Conservation (phyloP, 2,329 filamentous ascomycete species). For the Xylariaceae sp. region DNA sequence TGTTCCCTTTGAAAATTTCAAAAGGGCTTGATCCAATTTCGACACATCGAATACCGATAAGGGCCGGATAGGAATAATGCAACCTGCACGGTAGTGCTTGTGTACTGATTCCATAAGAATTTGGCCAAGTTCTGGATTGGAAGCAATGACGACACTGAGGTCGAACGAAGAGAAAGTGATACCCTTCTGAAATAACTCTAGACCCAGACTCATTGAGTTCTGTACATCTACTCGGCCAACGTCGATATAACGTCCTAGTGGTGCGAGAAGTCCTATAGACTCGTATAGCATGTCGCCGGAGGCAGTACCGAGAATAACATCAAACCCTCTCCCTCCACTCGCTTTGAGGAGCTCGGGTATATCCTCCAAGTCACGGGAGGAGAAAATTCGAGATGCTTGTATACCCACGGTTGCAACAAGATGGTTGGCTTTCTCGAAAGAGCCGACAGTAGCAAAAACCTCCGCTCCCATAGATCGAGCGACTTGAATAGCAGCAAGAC, state of each 20-base stretch:
- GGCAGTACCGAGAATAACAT: conserved; percentile 16
- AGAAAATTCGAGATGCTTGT: background rate
- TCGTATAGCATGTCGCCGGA: background rate
- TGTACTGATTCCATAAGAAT: conserved; percentile 22
- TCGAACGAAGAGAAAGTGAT: conserved; percentile 26
- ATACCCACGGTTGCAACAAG: background rate
- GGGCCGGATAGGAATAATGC: conserved; percentile 16
- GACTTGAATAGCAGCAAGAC: conserved; percentile 8
- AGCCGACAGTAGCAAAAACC: conserved; percentile 1
- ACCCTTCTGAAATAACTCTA: conserved; percentile 20
- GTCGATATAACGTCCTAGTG: conserved; percentile 14
- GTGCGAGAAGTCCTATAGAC: conserved; percentile 1
- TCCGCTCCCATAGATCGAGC: conserved; percentile 1
- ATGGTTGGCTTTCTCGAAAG: background rate
- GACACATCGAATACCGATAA: conserved; percentile 12
- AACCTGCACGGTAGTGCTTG: conserved; percentile 16
- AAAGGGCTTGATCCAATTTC: conserved; percentile 18
- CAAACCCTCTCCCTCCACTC: conserved; percentile 13
- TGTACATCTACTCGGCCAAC: too few relatives aligned
- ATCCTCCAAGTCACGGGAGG: background rate
- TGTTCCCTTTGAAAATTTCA: conserved; percentile 26
- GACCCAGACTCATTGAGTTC: too few relatives aligned
- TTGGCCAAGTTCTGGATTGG: conserved; percentile 2
- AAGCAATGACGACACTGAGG: conserved; percentile 14
- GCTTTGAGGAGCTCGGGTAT: background rate